A percentile compares a stretch with the other conserved stretches of the same genome.
Evolutionary conservation across 2,329 filamentous ascomycete genomes (phyloP).

Genomic region (Ascochyta viciae-villosae): DNA sequence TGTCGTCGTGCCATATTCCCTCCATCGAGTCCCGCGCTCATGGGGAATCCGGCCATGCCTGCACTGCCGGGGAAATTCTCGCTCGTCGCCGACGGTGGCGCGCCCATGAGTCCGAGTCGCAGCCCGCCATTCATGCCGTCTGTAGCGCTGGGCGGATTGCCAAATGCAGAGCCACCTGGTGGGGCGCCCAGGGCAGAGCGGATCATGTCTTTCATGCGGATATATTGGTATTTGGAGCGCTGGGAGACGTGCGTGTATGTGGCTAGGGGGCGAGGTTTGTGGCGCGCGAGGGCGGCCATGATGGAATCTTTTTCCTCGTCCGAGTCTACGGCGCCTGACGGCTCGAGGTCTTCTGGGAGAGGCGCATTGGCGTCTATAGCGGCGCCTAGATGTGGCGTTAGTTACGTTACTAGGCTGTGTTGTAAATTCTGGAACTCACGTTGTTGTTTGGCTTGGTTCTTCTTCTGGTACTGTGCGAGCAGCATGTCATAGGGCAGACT

Average conservation of each 20-base stretch:
- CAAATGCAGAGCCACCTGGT: conserved; percentile 37
- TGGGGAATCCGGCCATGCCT: conserved; percentile 36
- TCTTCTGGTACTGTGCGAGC: conserved; percentile 75
- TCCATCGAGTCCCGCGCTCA: conserved; percentile 43
- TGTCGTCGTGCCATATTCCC: conserved; percentile 31
- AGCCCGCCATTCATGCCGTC: conserved; percentile 37
- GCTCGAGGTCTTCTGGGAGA: conserved; percentile 81
- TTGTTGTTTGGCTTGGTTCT: conserved; percentile 98
- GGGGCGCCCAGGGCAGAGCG: conserved; percentile 62
- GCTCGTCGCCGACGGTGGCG: conserved; percentile 38
- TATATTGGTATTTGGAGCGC: conserved; percentile 63
- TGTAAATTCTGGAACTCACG: conserved; percentile 64
- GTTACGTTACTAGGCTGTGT: background rate
- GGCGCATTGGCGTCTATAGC: conserved; percentile 94
- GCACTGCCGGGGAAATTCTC: conserved; percentile 43
- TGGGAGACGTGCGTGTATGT: conserved; percentile 65
- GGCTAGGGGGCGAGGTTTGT: conserved; percentile 79
- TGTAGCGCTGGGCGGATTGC: conserved; percentile 25
- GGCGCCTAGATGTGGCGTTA: conserved; percentile 67
- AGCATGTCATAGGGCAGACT: conserved; percentile 93
- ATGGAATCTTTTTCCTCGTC: conserved; percentile 93
- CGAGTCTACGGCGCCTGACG: conserved; percentile 77
- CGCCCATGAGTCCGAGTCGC: conserved; percentile 43
- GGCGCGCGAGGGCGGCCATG: conserved; percentile 77
- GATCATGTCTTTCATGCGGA: conserved; percentile 70